phyloP scores from a whole-genome alignment of 495 filamentous ascomycete species.

The Ascobolus immersus region DNA sequence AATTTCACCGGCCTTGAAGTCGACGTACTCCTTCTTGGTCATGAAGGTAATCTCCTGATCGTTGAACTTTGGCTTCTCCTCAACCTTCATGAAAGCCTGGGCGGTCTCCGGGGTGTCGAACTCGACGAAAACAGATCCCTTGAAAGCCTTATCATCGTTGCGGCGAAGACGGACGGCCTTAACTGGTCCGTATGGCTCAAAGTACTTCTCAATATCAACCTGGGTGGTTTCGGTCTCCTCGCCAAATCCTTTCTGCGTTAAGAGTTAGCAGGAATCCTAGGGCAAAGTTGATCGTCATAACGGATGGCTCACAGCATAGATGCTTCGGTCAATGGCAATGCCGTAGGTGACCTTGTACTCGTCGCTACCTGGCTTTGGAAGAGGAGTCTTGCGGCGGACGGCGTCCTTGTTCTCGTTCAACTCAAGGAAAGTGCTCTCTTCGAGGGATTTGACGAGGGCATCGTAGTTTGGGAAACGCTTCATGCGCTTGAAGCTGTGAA shows the following conservation, averaged over 20 bases:
- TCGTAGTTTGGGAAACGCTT: slow-evolving; percentile 60
- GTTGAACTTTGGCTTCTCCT: slow-evolving; percentile 63
- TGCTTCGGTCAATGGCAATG: slow-evolving; percentile 30
- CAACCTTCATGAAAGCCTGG: slow-evolving; percentile 47
- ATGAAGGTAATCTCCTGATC: slow-evolving; percentile 45
- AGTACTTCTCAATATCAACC: slow-evolving; percentile 80
- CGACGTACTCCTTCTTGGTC: slow-evolving; percentile 67
- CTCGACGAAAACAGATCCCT: slow-evolving; percentile 86
- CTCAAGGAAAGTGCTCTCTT: slow-evolving; percentile 40
- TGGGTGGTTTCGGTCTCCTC: slow-evolving; percentile 53
- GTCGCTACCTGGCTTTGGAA: slow-evolving; percentile 24
- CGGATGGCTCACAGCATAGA: slow-evolving; percentile 27
- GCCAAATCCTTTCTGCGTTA: slow-evolving; percentile 53
- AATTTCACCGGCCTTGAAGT: slow-evolving; percentile 53
- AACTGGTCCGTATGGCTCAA: slow-evolving; percentile 50
- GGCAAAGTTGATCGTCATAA: not conserved
- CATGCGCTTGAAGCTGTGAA: slow-evolving; percentile 85
- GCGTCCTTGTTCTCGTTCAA: slow-evolving; percentile 30
- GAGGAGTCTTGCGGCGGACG: slow-evolving; percentile 47
- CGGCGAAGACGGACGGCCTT: slow-evolving; percentile 77
- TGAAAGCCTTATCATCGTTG: slow-evolving; percentile 41
- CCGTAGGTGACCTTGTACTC: slow-evolving; percentile 28
- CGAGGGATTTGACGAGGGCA: slow-evolving; percentile 58
- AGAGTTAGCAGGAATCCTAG: not conserved
- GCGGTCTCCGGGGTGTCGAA: slow-evolving; percentile 50